Evolutionary conservation across 1,284 basidiomycete genomes (phyloP).

Genomic region (Filobasidium uniguttulatum): DNA sequence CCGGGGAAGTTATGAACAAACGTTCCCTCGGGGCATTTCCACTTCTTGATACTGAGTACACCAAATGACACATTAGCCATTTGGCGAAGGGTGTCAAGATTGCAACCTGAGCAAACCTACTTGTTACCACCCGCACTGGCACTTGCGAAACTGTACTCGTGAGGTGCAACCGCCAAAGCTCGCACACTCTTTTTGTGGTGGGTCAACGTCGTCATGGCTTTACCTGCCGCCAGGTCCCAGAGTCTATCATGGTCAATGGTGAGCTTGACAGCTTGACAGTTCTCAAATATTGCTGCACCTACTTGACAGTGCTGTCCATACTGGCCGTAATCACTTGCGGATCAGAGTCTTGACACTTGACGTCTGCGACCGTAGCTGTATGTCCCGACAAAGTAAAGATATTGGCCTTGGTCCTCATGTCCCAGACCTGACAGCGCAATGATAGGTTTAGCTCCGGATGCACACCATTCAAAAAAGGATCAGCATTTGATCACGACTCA

Average conservation of each 20-base stretch:
- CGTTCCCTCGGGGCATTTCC: slow-evolving; percentile 91
- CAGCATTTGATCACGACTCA: slow-evolving; percentile 17
- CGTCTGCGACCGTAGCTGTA: slow-evolving; percentile 83
- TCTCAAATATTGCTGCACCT: slow-evolving; percentile 20
- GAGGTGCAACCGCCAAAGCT: slow-evolving; percentile 82
- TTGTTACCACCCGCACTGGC: slow-evolving; percentile 94
- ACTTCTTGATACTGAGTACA: slow-evolving; percentile 75
- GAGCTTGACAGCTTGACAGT: not conserved
- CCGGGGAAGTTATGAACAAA: slow-evolving; percentile 94
- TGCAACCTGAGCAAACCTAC: slow-evolving; percentile 20
- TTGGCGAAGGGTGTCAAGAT: not conserved
- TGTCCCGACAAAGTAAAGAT: slow-evolving; percentile 89
- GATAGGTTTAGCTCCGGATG: not conserved
- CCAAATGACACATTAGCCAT: not conserved
- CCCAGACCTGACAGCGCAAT: slow-evolving; percentile 51
- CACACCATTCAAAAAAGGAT: not conserved
- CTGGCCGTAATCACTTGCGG: slow-evolving; percentile 95
- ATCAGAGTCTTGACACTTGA: slow-evolving; percentile 88
- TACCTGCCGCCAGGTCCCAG: slow-evolving; percentile 98
- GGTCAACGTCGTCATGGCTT: slow-evolving; percentile 85
- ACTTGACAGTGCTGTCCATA: slow-evolving; percentile 94
- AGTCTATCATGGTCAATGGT: slow-evolving; percentile 45
- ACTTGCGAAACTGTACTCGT: slow-evolving; percentile 89
- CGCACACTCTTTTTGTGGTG: slow-evolving; percentile 98
- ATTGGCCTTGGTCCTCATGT: slow-evolving; percentile 94